Conservation (phyloP, 2,329 filamentous ascomycete genomes). For the Cladophialophora carrionii region DNA sequence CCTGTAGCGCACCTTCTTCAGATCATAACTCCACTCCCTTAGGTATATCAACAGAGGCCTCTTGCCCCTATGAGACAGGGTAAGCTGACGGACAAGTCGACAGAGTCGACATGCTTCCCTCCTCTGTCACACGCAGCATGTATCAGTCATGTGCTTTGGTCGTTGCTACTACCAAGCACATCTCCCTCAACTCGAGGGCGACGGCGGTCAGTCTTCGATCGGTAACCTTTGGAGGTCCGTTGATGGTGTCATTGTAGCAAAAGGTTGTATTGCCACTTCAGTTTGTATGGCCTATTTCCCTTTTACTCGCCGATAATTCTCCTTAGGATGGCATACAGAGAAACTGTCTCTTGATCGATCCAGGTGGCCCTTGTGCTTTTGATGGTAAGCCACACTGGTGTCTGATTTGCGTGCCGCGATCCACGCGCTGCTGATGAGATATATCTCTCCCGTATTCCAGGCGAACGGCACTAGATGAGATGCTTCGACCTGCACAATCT, state of each 20-base stretch:
- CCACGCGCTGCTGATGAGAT: neutral
- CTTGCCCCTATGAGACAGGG: neutral
- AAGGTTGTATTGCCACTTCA: conserved; percentile 1
- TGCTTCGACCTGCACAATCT: conserved; percentile 62
- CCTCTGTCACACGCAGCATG: neutral
- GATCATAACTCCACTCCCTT: neutral
- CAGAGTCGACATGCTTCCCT: neutral
- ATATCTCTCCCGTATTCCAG: neutral
- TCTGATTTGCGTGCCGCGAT: neutral
- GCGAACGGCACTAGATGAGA: conserved; percentile 58
- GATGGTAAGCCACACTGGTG: neutral
- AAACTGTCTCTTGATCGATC: neutral
- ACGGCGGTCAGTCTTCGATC: neutral
- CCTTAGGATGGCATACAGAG: neutral
- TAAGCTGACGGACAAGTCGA: neutral
- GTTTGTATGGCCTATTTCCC: neutral
- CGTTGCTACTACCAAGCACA: neutral
- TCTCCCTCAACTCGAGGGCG: neutral
- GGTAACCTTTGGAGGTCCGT: neutral
- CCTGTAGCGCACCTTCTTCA: neutral
- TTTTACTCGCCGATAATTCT: neutral
- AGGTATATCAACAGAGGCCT: neutral
- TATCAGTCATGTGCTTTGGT: neutral
- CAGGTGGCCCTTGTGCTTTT: neutral
- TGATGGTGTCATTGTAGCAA: neutral